phyloP scores from a whole-genome alignment of 2,329 filamentous ascomycete species.

The Fonsecaea multimorphosa region DNA sequence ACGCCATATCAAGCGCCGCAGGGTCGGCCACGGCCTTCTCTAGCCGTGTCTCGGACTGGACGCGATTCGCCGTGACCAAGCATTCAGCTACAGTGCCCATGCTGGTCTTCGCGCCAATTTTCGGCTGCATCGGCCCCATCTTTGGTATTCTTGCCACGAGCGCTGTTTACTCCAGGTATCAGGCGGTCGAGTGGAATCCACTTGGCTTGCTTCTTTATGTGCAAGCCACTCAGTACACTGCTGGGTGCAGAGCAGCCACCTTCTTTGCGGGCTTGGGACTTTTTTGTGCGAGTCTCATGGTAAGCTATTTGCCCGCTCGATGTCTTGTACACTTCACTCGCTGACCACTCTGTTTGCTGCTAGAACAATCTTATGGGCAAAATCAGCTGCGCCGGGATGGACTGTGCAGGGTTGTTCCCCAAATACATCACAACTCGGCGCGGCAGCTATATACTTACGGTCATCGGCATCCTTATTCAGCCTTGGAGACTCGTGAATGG shows the following conservation, averaged over 20 bases:
- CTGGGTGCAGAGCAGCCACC: slow-evolving; percentile 12
- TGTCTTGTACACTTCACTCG: background rate
- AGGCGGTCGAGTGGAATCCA: slow-evolving; percentile 8
- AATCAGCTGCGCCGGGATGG: slow-evolving; percentile 18
- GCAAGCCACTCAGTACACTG: slow-evolving; percentile 13
- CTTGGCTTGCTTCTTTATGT: slow-evolving; percentile 14
- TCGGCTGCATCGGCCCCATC: slow-evolving; percentile 8
- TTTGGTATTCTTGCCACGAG: slow-evolving; percentile 18
- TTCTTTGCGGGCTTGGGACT: slow-evolving; percentile 17
- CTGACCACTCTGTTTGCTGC: background rate
- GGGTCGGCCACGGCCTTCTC: slow-evolving; percentile 5
- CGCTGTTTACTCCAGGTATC: slow-evolving; percentile 6
- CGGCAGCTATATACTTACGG: slow-evolving; percentile 8
- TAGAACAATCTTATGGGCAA: slow-evolving; percentile 18
- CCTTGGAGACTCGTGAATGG: slow-evolving; percentile 16
- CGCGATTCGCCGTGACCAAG: slow-evolving; percentile 16
- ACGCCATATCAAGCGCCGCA: slow-evolving; percentile 7
- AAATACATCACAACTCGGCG: slow-evolving; percentile 21
- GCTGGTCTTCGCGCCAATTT: slow-evolving; percentile 5
- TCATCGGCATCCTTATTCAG: slow-evolving; percentile 14
- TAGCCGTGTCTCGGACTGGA: slow-evolving; percentile 21
- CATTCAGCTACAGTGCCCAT: slow-evolving; percentile 4
- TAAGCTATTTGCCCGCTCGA: background rate
- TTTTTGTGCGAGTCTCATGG: slow-evolving; percentile 1
- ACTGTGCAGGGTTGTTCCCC: slow-evolving; percentile 15